These are phyloP conservation scores for Salix suchowensis DNA, from an alignment of 345 rosid species.

Conservation along the genomic window DNA sequence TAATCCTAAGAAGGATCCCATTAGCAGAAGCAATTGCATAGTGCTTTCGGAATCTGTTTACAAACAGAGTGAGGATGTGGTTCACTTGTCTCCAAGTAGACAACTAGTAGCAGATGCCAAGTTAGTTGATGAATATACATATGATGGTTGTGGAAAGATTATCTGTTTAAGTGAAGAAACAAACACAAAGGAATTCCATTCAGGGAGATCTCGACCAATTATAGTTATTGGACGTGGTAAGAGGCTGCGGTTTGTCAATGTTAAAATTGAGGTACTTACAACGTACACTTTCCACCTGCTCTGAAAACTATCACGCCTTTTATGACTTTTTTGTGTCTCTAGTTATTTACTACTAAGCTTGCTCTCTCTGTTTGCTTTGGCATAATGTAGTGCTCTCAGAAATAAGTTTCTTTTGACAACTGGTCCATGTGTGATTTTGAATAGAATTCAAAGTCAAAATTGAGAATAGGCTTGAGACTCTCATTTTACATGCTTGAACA, in stretches of 20 bases:
- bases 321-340: too few relatives aligned
- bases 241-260: conserved; percentile 79
- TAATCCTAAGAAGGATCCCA: conserved; percentile 94
- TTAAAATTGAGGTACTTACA: conserved; percentile 73
- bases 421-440: too few relatives aligned
- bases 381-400: too few relatives aligned
- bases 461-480: too few relatives aligned
- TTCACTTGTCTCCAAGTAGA: conserved; percentile 70
- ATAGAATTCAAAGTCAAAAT: too few relatives aligned
- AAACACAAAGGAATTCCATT: conserved; percentile 40
- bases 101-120: conserved; percentile 76
- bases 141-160: conserved; percentile 87
- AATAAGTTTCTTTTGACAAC: too few relatives aligned
- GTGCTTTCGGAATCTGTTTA: conserved; percentile 63
- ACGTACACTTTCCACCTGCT: too few relatives aligned
- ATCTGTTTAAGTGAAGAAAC: conserved; percentile 59
- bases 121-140: conserved; percentile 74
- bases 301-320: too few relatives aligned
- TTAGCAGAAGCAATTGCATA: conserved; percentile 58
- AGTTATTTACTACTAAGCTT: too few relatives aligned
- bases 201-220: conserved; percentile 59
- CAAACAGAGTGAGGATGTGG: conserved; percentile 74
- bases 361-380: too few relatives aligned
- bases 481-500: too few relatives aligned
- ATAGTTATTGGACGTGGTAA: conserved; percentile 86